Base-by-base conservation (phyloP, 345 rosid genomes). In the Rhizophora apiculata region DNA sequence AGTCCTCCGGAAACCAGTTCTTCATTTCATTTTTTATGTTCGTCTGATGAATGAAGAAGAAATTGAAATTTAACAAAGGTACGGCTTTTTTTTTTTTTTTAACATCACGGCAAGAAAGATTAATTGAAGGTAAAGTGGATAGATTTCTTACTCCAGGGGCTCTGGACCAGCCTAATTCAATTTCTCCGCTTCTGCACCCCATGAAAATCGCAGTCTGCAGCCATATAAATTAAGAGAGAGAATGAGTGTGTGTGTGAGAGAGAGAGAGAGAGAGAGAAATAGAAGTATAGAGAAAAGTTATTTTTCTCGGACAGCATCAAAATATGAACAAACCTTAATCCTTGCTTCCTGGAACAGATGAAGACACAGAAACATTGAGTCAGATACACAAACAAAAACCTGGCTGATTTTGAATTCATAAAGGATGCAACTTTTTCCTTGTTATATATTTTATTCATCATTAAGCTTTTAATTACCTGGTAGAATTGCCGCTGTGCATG, bases 101-200 rank as follows among this genome's bases (percentile, higher is more conserved):
- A 53, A 15, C 24, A 34, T n/a, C 64, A 5, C 18, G 58, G 20
- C 3, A 46, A 54, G 9, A 22, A 60, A 36, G 31, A 52, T 53
- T 15, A 21, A 27, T 27, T 13, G 10, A 13, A 53, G 66, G 51
- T 52, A 34, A 20, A 8, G 60, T 7, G 20, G 62, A 56, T 11
- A 27, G 27, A 9, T 55, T 71, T 43, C 72, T 63, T 88, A 90
- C 96, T 36, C 73, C 22, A 27, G 65, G 68, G 39, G 52, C 64
- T 64, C 71, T 77, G 70, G 94, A 80, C 63, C 83, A 78, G 34
- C 98, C 98, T 30, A 93, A 72, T 73, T 93, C 98, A 78, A 93
- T 88, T 78, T 93, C 98, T 3, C 98, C 98, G 54, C 76, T 85
- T 46, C 62, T 76, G 82, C 97, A 89, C 51, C 94, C 94, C 96